Base-by-base conservation (phyloP, 768 basidiomycete species). In the Tephrocybe sp. region DNA sequence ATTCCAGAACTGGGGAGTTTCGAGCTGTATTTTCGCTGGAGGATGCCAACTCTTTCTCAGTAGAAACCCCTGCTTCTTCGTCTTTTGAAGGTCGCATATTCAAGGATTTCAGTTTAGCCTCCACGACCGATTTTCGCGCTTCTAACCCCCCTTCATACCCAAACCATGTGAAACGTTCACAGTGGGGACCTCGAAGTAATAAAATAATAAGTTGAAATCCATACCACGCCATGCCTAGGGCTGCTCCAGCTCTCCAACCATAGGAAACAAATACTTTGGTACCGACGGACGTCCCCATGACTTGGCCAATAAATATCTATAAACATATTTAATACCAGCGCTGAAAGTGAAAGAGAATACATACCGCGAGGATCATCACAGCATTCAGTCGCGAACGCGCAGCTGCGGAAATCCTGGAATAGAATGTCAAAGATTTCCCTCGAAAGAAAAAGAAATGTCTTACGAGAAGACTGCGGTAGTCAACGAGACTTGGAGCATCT, bases 341-440 rank as follows among this genome's bases (percentile, higher is more conserved):
- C n/a, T 0, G 7, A 45, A 16, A 43, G 17, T 17, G 12, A 7
- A 14, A 16, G 45, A 23, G 22, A 7, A 43, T 4, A 26, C 48
- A 9, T 61, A 85, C 86, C 2, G 83, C 82, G 47, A 92, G 71
- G 40, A 93, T 78, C 39, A 83, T 73, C 39, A 91, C 76, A 1
- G 91, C 89, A 56, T 93, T 92, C 10, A 95, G 58, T 26, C 91
- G 77, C 5, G 91, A 78, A 40, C 85, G 69, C 2, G 87, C 86
- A 7, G 70, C 59, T 0, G 65, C 55, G 4, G 69, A 67, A 12
- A 79, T 77, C 5, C 76, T 50, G 22, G n/a, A 45, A 32, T 31
- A 41, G 53, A 46, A 16, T 20, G 53, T 30, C 31, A 48, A 31
- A n/a, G 22, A 5, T 46, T 22, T n/a, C 42, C 63, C 16, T 4